Evolutionary conservation across 768 basidiomycete genomes (phyloP).

Genomic region (Vararia minispora): DNA sequence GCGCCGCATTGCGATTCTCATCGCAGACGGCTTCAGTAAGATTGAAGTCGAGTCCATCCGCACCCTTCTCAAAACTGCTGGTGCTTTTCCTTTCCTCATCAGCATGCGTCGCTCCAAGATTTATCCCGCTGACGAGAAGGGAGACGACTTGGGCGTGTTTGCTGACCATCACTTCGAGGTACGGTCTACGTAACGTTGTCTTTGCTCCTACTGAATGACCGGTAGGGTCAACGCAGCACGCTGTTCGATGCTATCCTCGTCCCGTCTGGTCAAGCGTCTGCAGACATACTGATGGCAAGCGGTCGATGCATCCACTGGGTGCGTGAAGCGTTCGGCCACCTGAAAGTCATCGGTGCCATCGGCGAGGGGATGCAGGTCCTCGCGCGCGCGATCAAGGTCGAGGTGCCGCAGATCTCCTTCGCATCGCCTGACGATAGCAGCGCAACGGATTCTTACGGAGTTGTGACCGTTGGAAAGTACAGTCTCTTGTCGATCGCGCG

Average conservation of each 20-base stretch:
- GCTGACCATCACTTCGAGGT: conserved; percentile 68
- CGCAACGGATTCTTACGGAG: conserved; percentile 44
- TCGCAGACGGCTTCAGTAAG: conserved; percentile 65
- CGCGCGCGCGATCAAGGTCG: conserved; percentile 12
- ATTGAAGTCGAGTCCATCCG: conserved; percentile 49
- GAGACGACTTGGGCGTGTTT: conserved; percentile 24
- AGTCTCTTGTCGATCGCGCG: conserved; percentile 24
- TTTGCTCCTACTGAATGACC: too few relatives aligned
- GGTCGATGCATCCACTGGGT: conserved; percentile 77
- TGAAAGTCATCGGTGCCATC: conserved; percentile 70
- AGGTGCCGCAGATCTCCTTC: conserved; percentile 33
- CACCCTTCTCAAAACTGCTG: conserved; percentile 35
- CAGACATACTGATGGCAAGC: conserved; percentile 41
- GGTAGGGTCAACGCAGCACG: conserved; percentile 73
- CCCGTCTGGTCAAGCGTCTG: conserved; percentile 55
- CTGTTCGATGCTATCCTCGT: conserved; percentile 77
- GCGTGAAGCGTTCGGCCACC: conserved; percentile 79
- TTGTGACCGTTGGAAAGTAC: conserved; percentile 51
- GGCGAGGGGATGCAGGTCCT: conserved; percentile 40
- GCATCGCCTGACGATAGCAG: conserved; percentile 26
- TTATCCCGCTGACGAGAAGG: conserved; percentile 20
- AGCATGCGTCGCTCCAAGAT: conserved; percentile 55
- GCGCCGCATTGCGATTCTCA: conserved; percentile 66
- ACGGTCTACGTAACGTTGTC: too few relatives aligned
- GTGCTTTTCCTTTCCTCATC: conserved; percentile 53